These are phyloP conservation scores for Neofusicoccum ribis DNA, from an alignment of 2,329 filamentous ascomycete genomes.

Conservation along the genomic window DNA sequence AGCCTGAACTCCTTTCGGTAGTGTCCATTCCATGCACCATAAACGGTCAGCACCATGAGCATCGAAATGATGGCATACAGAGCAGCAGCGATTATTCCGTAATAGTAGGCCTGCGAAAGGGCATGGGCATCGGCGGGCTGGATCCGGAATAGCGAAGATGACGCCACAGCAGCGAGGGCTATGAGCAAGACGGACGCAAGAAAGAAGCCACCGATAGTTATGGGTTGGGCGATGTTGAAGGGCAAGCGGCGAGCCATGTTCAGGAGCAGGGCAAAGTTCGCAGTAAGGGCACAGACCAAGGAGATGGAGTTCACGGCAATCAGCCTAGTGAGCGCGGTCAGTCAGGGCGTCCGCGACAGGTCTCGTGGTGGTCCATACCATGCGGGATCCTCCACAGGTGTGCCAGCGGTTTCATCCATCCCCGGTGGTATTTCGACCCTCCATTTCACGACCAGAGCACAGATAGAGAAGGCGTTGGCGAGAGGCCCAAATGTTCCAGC, in stretches of 20 bases:
- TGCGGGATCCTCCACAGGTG: slow-evolving; percentile 53
- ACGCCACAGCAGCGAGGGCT: slow-evolving; percentile 51
- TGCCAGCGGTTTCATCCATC: slow-evolving; percentile 45
- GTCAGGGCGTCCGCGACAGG: not conserved
- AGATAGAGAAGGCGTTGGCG: slow-evolving; percentile 56
- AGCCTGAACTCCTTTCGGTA: slow-evolving; percentile 59
- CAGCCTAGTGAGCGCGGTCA: slow-evolving; percentile 38
- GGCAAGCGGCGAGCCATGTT: slow-evolving; percentile 60
- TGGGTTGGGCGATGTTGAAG: slow-evolving; percentile 59
- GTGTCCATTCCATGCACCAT: slow-evolving; percentile 55
- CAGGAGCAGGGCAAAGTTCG: slow-evolving; percentile 57
- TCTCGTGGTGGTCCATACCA: slow-evolving; percentile 42
- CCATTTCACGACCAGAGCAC: slow-evolving; percentile 59
- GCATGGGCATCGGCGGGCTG: slow-evolving; percentile 46
- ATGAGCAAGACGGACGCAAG: slow-evolving; percentile 56
- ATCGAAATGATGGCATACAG: slow-evolving; percentile 58
- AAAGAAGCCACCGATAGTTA: slow-evolving; percentile 62
- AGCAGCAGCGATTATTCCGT: slow-evolving; percentile 58
- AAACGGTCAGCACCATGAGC: slow-evolving; percentile 57
- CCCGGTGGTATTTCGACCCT: slow-evolving; percentile 52
- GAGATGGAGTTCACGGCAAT: slow-evolving; percentile 58
- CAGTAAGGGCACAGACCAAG: slow-evolving; percentile 53
- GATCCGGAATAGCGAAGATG: slow-evolving; percentile 46
- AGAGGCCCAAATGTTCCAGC: slow-evolving; percentile 58
- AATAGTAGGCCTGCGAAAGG: slow-evolving; percentile 60